Evolutionary conservation across 2,329 filamentous ascomycete species (phyloP).

Genomic region (Aspergillus ochraceus): DNA sequence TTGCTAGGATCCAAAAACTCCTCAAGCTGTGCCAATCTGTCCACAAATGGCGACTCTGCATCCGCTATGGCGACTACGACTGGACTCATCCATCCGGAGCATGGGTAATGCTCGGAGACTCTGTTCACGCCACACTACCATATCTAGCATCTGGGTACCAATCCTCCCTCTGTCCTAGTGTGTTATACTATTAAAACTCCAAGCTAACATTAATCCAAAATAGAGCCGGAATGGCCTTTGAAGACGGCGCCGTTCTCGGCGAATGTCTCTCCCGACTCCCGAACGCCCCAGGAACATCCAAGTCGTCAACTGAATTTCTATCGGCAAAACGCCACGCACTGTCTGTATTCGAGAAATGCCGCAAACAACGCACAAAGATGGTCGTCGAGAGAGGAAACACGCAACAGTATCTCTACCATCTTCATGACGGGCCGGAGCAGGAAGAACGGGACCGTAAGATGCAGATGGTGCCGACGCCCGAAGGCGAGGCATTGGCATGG

Average conservation of each 20-base stretch:
- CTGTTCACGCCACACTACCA: slow-evolving; percentile 64
- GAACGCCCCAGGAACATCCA: slow-evolving; percentile 33
- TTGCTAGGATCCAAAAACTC: slow-evolving; percentile 52
- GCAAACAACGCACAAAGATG: slow-evolving; percentile 59
- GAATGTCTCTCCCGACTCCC: slow-evolving; percentile 53
- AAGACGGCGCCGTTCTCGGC: slow-evolving; percentile 60
- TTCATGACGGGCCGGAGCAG: slow-evolving; percentile 60
- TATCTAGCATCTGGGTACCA: slow-evolving; percentile 55
- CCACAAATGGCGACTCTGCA: slow-evolving; percentile 62
- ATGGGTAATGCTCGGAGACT: slow-evolving; percentile 63
- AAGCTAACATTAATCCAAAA: not conserved
- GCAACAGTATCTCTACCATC: slow-evolving; percentile 63
- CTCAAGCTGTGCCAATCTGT: slow-evolving; percentile 59
- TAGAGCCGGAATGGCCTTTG: slow-evolving; percentile 61
- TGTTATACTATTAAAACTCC: too few relatives aligned
- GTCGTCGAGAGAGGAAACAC: slow-evolving; percentile 61
- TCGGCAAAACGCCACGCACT: slow-evolving; percentile 38
- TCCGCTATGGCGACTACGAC: slow-evolving; percentile 53
- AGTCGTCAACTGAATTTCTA: slow-evolving; percentile 22
- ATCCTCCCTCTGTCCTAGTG: not conserved
- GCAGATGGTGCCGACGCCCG: slow-evolving; percentile 36
- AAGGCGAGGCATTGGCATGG: slow-evolving; percentile 46
- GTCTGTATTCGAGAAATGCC: slow-evolving; percentile 56
- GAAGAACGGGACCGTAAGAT: slow-evolving; percentile 52
- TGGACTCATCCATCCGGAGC: slow-evolving; percentile 59